phyloP scores from a whole-genome alignment of 495 filamentous ascomycete genomes.

The Cudoniella acicularis region DNA sequence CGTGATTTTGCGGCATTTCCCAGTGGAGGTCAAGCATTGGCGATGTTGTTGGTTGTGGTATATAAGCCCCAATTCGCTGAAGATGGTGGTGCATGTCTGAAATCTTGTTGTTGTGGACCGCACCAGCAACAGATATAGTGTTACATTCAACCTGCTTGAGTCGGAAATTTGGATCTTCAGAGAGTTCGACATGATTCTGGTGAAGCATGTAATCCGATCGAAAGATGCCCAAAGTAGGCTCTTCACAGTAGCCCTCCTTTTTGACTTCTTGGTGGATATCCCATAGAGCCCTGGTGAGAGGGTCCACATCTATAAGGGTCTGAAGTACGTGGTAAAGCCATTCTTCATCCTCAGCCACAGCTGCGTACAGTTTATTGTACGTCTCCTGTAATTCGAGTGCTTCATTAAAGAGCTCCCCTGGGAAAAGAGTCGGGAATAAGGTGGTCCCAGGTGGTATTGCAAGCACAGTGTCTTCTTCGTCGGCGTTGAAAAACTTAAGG shows the following conservation, averaged over 20 bases:
- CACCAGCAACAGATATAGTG: slow-evolving; percentile 93
- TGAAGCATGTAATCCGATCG: slow-evolving; percentile 98
- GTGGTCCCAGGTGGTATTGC: slow-evolving; percentile 87
- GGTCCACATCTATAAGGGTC: slow-evolving; percentile 82
- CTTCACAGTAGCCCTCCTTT: slow-evolving; percentile 81
- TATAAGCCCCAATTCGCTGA: slow-evolving; percentile 4
- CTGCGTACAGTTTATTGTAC: slow-evolving; percentile 92
- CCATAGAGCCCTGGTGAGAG: slow-evolving; percentile 83
- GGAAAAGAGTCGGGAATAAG: slow-evolving; percentile 88
- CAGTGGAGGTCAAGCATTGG: slow-evolving; percentile 30
- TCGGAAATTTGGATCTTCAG: slow-evolving; percentile 31
- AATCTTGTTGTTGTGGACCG: slow-evolving; percentile 74
- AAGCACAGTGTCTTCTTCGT: slow-evolving; percentile 51
- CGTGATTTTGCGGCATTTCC: slow-evolving; percentile 61
- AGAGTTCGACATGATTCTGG: slow-evolving; percentile 31
- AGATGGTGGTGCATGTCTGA: slow-evolving; percentile 62
- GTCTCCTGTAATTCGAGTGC: slow-evolving; percentile 67
- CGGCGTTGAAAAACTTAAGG: slow-evolving; percentile 6
- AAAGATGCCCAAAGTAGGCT: slow-evolving; percentile 77
- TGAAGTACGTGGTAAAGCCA: slow-evolving; percentile 75
- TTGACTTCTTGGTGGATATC: slow-evolving; percentile 76
- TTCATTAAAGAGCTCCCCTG: slow-evolving; percentile 71
- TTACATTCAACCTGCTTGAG: slow-evolving; percentile 98
- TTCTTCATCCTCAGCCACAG: slow-evolving; percentile 76
- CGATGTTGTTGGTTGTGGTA: slow-evolving; percentile 18